Evolutionary conservation across 2,329 filamentous ascomycete genomes (phyloP), one percentile per base, ranked within the genome.

Genomic region (Cladophialophora carrionii): DNA sequence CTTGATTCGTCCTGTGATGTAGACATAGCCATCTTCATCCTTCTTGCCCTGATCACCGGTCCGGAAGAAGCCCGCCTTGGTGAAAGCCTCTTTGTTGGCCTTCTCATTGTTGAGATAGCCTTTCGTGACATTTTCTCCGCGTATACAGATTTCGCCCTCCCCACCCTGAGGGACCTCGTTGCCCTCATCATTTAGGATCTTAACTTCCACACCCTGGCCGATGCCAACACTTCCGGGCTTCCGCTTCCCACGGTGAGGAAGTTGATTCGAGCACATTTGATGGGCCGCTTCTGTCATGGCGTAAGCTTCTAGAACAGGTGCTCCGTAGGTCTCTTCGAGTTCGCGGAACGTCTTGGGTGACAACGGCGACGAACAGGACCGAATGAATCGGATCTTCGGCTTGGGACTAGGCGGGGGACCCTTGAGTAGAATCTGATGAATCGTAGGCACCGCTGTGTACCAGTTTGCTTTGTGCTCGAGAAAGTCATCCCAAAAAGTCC

Each of bases 401-500:
- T 87, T 82, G 0, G 89, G 88, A 62, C 75, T 84, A 4, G 91
- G 92, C 2, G 85, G 76, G 6, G 89, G 87, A 71, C 85, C 87
- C 78, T 89, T 91, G 64, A 96, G 86, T 3, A 96, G 83, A 72
- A 96, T 94, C 74, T 95, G 91, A 77, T 96, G 92, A 75, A 96
- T 96, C 0, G 92, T 96, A 0, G 92, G 92, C n/a, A 95, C 92
- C 0, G 92, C 92, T 0, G 91, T 95, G 79, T 95, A 96, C 92
- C 92, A 96, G 76, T 91, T 96, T 29, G 91, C 92, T 69, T 87
- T 83, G 80, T 92, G 83, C 5, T 83, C 81, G 70, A 83, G 83
- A 73, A 95, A 95, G 76, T 95, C 88, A 26, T 78, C 76, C 92
- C 92, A 96, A 79, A 96, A 96, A 22, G 90, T 88, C 1, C 85